Conservation (phyloP, 1,139 yeast genomes). For the Taphrina betulina region DNA sequence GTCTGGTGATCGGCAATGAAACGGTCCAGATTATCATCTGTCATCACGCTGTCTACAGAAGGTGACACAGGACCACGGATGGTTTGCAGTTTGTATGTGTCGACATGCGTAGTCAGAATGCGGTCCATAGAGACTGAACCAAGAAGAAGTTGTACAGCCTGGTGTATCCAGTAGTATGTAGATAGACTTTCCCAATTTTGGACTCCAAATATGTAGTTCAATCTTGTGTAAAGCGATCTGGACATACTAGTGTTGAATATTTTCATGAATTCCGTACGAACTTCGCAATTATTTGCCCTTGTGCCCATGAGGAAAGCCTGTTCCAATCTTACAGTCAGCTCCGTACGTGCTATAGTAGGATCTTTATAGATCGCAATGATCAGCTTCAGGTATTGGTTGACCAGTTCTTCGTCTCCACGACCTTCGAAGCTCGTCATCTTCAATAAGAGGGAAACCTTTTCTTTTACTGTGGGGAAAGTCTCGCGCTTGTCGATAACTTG, state of each 20-base stretch:
- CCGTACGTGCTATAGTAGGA: conserved; percentile 74
- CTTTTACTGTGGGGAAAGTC: conserved; percentile 90
- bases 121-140: conserved; percentile 64
- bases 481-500: conserved; percentile 89
- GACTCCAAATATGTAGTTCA: conserved; percentile 80
- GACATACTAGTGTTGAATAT: conserved; percentile 81
- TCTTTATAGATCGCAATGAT: conserved; percentile 87
- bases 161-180: conserved; percentile 92
- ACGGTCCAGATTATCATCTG: conserved; percentile 36
- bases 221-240: conserved; percentile 69
- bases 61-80: conserved; percentile 34
- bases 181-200: conserved; percentile 97
- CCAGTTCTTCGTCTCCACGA: conserved; percentile 77
- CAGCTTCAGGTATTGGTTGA: conserved; percentile 79
- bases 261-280: conserved; percentile 75
- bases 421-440: conserved; percentile 93
- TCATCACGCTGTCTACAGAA: conserved; percentile 35
- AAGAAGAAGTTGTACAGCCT: conserved; percentile 81
- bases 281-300: conserved; percentile 69
- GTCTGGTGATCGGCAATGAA: conserved; percentile 48
- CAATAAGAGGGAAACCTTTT: conserved; percentile 88
- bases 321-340: conserved; percentile 91
- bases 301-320: conserved; percentile 97
- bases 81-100: conserved; percentile 36
- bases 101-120: conserved; percentile 4